Conservation (phyloP, 2,329 filamentous ascomycete genomes). For the Coniella lustricola region DNA sequence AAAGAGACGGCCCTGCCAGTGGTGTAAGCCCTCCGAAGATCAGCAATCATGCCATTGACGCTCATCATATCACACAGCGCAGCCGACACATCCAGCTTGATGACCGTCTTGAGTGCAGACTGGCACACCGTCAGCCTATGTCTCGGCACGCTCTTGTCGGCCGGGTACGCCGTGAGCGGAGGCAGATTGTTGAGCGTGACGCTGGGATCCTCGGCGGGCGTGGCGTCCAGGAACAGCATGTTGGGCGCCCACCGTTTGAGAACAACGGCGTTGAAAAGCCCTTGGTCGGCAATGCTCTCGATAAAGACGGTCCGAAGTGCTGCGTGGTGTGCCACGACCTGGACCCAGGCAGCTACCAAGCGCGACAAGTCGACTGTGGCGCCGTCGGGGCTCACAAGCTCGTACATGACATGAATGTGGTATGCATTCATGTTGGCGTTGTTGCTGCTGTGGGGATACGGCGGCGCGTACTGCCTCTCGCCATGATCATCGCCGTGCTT, state of each 20-base stretch:
- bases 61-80: constrained; percentile 44
- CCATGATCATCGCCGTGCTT: not conserved
- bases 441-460: not conserved
- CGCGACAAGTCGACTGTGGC: constrained; percentile 34
- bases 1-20: constrained; percentile 29
- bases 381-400: constrained; percentile 33
- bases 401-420: constrained; percentile 40
- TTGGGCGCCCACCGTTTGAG: constrained; percentile 39
- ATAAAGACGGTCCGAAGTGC: constrained; percentile 45
- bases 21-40: constrained; percentile 39
- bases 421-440: constrained; percentile 30
- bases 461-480: constrained; percentile 1
- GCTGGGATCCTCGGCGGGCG: constrained; percentile 30
- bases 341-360: constrained; percentile 44
- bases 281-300: constrained; percentile 40
- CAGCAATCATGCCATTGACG: constrained; percentile 38
- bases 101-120: constrained; percentile 33
- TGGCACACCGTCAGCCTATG: constrained; percentile 46
- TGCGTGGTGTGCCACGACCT: constrained; percentile 37
- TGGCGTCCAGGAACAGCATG: constrained; percentile 47
- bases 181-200: constrained; percentile 35
- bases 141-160: constrained; percentile 31
- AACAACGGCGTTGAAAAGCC: constrained; percentile 44
- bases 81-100: constrained; percentile 45
- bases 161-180: constrained; percentile 28